Base-by-base conservation (phyloP, 2,329 filamentous ascomycete species). In the Pseudogymnoascus sp. region DNA sequence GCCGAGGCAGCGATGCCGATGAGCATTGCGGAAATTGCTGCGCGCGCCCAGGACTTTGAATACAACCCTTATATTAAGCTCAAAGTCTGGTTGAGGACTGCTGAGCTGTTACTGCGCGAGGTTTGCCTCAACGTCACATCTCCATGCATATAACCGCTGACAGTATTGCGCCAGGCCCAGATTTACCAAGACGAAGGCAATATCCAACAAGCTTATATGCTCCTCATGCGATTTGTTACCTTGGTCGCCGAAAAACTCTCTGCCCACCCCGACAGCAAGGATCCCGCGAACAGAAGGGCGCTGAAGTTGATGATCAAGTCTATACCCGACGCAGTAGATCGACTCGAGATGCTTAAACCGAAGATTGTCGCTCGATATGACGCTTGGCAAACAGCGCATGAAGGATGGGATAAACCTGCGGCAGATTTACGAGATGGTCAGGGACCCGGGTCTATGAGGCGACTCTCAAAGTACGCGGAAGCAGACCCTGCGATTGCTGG, bases 141-240 rank as follows among this genome's bases (percentile, higher is more conserved):
- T 63, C 7, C 56, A 37, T 46, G 44, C 60, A 25, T 56, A 4
- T 59, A 46, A 12, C 12, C 69, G 71, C 63, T 70, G 28, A 56
- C 50, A 56, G 50, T 62, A 67, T 69, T 42, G 63, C 36, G 62
- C 11, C 71, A 97, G 90, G 93, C 91, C 18, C 82, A 85, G 61
- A 91, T 93, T 69, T 96, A 96, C 73, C 83, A 95, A 70, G 83
- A 84, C 44, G 93, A 97, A 75, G 88, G 89, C 70, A 93, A 97
- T 75, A 86, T 91, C 67, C 86, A 92, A 70, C 89, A 95, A 72
- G 90, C 93, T 4, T 99, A 96, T 75, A 83, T 97, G 62, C 86
- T 97, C 64, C 84, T 96, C n/a, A 91, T 95, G 73, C 87, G 95
- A 69, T 92, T 96, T 76, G 91, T 91, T 8, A 83, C 88, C 62